These are phyloP conservation scores for Citrus inodora DNA, from an alignment of 345 rosid genomes.

Conservation along the genomic window DNA sequence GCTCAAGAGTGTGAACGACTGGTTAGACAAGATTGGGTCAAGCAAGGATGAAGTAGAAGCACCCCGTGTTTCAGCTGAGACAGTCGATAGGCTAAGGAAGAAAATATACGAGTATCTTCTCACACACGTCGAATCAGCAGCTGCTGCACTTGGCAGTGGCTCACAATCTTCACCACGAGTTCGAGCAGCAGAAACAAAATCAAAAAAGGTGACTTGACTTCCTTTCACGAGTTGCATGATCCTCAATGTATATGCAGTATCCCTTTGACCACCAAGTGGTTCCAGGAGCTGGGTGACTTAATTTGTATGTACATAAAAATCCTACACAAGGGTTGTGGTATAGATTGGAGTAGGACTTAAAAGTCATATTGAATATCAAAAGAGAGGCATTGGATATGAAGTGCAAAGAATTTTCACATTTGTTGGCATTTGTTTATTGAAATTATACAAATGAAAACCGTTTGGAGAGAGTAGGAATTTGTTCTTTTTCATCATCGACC, in stretches of 20 bases:
- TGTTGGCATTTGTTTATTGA: constrained; percentile 12
- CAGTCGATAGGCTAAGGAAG: constrained; percentile 65
- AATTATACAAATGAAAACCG: constrained; percentile 14
- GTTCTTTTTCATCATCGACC: neutral
- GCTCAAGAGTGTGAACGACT: constrained; percentile 90
- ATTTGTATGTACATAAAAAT: constrained; percentile 22
- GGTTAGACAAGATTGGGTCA: constrained; percentile 76
- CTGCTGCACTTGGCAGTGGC: constrained; percentile 80
- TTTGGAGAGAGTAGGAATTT: neutral
- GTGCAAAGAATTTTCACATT: neutral
- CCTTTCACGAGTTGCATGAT: neutral
- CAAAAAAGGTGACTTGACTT: constrained; percentile 42
- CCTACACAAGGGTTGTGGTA: constrained; percentile 23
- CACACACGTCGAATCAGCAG: constrained; percentile 89
- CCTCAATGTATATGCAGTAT: neutral
- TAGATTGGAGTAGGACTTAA: neutral
- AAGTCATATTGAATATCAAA: neutral
- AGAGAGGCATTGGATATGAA: constrained; percentile 18
- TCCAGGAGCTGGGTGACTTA: neutral
- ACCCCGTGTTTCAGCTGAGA: constrained; percentile 59
- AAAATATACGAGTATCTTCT: constrained; percentile 90
- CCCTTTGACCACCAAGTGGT: constrained; percentile 15
- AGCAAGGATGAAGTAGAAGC: constrained; percentile 50
- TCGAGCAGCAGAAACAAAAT: constrained; percentile 41
- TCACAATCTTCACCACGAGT: constrained; percentile 47